Conservation (phyloP, 179 eudicot genomes). For the Amaranthus tricolor region DNA sequence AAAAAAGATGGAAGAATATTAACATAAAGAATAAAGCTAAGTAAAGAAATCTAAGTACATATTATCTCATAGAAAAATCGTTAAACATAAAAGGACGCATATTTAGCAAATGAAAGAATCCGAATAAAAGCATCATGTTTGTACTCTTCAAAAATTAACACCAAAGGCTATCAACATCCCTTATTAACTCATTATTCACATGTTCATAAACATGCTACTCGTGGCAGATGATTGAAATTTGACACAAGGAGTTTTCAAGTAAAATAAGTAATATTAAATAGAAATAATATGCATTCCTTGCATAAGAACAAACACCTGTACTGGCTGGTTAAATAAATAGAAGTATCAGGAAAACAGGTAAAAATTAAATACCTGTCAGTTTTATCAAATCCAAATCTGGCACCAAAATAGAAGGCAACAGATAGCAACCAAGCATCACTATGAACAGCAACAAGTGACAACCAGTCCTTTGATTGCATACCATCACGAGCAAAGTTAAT, state of each 20-base stretch:
- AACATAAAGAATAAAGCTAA: not conserved
- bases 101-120: not conserved
- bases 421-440: slow-evolving; percentile 67
- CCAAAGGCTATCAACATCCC: not conserved
- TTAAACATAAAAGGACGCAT: not conserved
- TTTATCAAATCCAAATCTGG: slow-evolving; percentile 57
- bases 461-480: slow-evolving; percentile 58
- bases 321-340: not conserved
- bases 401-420: slow-evolving; percentile 62
- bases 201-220: not conserved
- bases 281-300: not conserved
- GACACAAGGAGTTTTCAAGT: not conserved
- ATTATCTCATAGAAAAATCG: not conserved
- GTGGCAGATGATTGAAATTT: not conserved
- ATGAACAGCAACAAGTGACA: slow-evolving; percentile 59
- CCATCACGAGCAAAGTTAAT: slow-evolving; percentile 71
- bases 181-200: not conserved
- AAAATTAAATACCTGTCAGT: slow-evolving; percentile 25
- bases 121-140: not conserved
- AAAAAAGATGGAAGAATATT: not conserved
- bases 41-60: not conserved
- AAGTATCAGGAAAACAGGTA: not conserved
- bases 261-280: not conserved
- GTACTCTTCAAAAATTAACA: not conserved
- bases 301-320: not conserved